phyloP scores from a whole-genome alignment of 148 eudicot genomes.

The Rhododendron griersonianum region DNA sequence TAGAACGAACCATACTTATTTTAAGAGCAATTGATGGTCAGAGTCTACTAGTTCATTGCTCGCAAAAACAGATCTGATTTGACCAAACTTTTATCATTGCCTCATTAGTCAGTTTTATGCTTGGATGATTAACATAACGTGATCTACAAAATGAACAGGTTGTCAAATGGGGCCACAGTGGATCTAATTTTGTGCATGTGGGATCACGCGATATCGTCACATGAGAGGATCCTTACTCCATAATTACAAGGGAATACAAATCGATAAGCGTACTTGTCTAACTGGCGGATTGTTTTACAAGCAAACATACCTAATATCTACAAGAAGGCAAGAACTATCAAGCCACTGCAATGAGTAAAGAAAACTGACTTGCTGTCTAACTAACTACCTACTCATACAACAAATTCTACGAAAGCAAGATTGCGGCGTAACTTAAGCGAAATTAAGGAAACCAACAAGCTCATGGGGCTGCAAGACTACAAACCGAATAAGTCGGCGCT shows the following conservation, averaged over 20 bases:
- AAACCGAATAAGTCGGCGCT: slow-evolving; percentile 62
- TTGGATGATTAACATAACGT: neutral
- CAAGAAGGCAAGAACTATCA: neutral
- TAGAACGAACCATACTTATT: neutral
- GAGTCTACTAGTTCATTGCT: neutral
- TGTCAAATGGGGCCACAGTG: neutral
- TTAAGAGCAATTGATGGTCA: neutral
- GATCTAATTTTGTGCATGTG: neutral
- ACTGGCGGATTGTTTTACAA: neutral
- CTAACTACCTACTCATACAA: neutral
- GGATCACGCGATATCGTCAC: neutral
- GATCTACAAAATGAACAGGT: neutral
- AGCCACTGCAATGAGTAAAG: neutral
- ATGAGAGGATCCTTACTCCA: neutral
- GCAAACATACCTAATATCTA: neutral
- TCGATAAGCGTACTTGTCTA: neutral
- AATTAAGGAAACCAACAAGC: neutral
- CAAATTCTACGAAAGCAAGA: neutral
- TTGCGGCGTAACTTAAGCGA: neutral
- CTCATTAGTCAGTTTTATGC: neutral
- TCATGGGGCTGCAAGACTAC: slow-evolving; percentile 26
- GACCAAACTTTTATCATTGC: neutral
- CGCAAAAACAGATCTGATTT: neutral
- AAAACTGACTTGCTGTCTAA: neutral
- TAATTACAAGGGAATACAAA: neutral